Base-by-base conservation (phyloP, 176 grass and related monocot species). In the Bothriochloa decipiens region DNA sequence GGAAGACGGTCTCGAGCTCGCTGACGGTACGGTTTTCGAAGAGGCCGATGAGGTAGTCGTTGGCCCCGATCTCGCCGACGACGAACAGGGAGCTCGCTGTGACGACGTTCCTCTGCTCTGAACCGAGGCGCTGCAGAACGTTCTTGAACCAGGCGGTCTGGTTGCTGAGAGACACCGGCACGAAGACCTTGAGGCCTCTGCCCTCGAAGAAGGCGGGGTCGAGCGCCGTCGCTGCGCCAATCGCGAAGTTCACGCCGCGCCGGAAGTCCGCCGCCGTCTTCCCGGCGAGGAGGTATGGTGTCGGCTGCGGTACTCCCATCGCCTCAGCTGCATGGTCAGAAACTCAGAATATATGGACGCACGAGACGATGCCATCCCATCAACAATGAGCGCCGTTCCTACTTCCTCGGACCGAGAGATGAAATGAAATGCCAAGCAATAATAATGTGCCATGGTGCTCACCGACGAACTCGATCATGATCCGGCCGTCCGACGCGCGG, bases 231-330 rank as follows among this genome's bases (percentile, higher is more conserved):
- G 82, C 89, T 18, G 89, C 91, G 2, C 75, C 87, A 5, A 94
- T 82, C 1, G 89, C 94, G 5, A 97, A 92, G 78, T 94, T 97
- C 5, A 83, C 89, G 1, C 94, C 94, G 7, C 81, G 78, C 3
- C 18, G 35, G 74, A 90, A 97, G 27, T 88, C 87, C 11, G 81
- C 76, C 1, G 87, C 77, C 9, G 52, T 72, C 43, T 67, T 75
- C 32, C 89, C 91, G 29, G 75, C 91, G 2, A 94, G 49, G 2
- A 94, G 49, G 49, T 87, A 92, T n/a, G 89, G 89, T 3, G 63
- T 76, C 23, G 87, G 72, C 25, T 45, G 36, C 2, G 87, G 85
- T 7, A 90, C 39, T 52, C 60, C 45, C n/a, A 94, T 28, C 37
- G 75, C 86, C 35, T 90, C 78, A 26, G 43, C 94, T 97, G 76